Evolutionary conservation across 371 early-diverging fungal genomes (phyloP).

Genomic region (Mortierella sp.): DNA sequence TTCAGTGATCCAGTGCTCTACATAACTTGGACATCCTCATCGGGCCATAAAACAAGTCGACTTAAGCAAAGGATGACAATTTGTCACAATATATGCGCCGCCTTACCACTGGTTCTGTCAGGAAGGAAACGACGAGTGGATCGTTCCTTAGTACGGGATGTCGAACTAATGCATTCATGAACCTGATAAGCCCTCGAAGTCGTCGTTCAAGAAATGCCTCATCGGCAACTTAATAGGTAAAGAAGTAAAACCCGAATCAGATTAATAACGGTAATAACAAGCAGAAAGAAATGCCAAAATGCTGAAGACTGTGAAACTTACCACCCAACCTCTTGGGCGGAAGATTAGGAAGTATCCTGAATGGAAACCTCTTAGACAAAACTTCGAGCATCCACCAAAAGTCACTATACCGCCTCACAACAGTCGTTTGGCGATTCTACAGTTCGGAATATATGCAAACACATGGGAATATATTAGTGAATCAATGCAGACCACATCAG

Average conservation of each 20-base stretch:
- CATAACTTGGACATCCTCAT: too few relatives aligned
- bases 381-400: constrained; percentile 86
- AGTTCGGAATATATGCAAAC: too few relatives aligned
- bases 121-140: constrained; percentile 69
- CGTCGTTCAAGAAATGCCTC: constrained; percentile 80
- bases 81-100: too few relatives aligned
- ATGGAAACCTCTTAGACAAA: constrained; percentile 79
- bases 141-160: constrained; percentile 81
- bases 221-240: constrained; percentile 61
- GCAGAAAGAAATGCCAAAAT: background rate
- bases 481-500: too few relatives aligned
- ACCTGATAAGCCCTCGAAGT: constrained; percentile 78
- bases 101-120: constrained; percentile 75
- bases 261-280: constrained; percentile 4
- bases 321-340: constrained; percentile 77
- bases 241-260: background rate
- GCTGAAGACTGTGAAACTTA: too few relatives aligned
- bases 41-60: too few relatives aligned
- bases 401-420: constrained; percentile 86
- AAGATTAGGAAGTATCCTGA: constrained; percentile 73
- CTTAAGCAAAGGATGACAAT: background rate
- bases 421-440: constrained; percentile 69
- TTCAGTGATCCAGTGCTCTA: too few relatives aligned
- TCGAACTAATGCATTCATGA: constrained; percentile 78
- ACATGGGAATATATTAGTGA: too few relatives aligned